A percentile compares a stretch with the other conserved stretches of the same genome.
Conservation (phyloP, 83 land plant species). For the Picea abies region DNA sequence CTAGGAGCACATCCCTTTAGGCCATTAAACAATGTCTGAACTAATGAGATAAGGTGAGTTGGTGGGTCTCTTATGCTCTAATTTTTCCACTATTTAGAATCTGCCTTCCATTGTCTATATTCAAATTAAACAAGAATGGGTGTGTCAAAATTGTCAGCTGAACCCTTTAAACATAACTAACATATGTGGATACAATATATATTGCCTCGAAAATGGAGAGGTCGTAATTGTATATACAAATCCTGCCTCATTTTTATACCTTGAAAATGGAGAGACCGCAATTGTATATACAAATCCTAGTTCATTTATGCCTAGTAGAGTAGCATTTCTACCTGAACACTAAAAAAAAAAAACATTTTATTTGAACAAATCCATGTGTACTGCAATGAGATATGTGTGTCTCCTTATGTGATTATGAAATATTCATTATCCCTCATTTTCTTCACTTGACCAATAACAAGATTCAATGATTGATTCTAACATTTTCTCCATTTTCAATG, state of each 20-base stretch:
- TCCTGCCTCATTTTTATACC: constrained; percentile 9
- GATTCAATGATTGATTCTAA: constrained; percentile 22
- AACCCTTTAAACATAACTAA: constrained; percentile 7
- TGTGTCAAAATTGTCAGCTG: constrained; percentile 17
- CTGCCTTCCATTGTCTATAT: no score
- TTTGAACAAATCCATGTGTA: not conserved
- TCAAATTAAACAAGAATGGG: constrained; percentile 7
- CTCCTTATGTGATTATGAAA: not conserved
- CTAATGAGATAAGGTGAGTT: no score
- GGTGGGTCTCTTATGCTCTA: no score
- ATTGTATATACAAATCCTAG: constrained; percentile 7
- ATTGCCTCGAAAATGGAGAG: not conserved
- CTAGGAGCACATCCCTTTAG: no score
- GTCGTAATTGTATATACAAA: constrained; percentile 2
- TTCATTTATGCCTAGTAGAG: constrained; percentile 1
- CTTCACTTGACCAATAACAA: constrained; percentile 20
- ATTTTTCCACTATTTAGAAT: no score
- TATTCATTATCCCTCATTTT: constrained; percentile 10
- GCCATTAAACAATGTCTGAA: no score
- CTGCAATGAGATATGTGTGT: not conserved
- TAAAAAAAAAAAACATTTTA: not conserved
- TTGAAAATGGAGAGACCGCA: not conserved
- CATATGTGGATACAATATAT: not conserved
- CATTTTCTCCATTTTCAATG: constrained; percentile 20
- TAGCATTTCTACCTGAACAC: not conserved